Conservation (phyloP, 2,329 filamentous ascomycete species). For the Mollisia scopiformis region DNA sequence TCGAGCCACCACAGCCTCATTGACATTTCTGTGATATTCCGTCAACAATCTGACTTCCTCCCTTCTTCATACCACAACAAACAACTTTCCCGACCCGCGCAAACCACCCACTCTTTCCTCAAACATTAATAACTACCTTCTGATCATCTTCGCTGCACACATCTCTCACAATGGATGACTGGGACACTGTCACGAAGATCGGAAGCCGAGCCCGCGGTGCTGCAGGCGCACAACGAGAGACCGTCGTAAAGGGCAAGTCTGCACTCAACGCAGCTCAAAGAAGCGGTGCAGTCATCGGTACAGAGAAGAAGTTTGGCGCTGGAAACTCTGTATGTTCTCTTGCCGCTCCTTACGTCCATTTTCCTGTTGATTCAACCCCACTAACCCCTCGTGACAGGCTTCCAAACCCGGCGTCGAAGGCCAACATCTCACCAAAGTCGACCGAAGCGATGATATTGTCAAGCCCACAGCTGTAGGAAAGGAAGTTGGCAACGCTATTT, state of each 20-base stretch:
- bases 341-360: background rate
- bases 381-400: constrained; percentile 40
- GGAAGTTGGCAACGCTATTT: constrained; percentile 81
- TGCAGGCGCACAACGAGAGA: constrained; percentile 73
- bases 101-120: background rate
- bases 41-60: constrained; percentile 9
- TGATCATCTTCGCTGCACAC: constrained; percentile 8
- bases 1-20: constrained; percentile 20
- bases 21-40: constrained; percentile 1
- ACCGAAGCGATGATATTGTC: constrained; percentile 95
- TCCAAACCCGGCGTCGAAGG: constrained; percentile 69
- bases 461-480: constrained; percentile 91
- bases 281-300: constrained; percentile 72
- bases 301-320: constrained; percentile 88
- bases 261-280: constrained; percentile 90
- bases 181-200: constrained; percentile 91
- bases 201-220: constrained; percentile 79
- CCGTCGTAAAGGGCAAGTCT: constrained; percentile 80
- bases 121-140: background rate
- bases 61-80: constrained; percentile 11
- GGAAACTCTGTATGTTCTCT: constrained; percentile 74
- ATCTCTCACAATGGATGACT: constrained; percentile 65
- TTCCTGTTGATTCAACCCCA: background rate
- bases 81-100: background rate
- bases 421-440: constrained; percentile 96